Evolutionary conservation across 805 yeast genomes (phyloP).

Genomic region (Yamadazyma phyllophila): DNA sequence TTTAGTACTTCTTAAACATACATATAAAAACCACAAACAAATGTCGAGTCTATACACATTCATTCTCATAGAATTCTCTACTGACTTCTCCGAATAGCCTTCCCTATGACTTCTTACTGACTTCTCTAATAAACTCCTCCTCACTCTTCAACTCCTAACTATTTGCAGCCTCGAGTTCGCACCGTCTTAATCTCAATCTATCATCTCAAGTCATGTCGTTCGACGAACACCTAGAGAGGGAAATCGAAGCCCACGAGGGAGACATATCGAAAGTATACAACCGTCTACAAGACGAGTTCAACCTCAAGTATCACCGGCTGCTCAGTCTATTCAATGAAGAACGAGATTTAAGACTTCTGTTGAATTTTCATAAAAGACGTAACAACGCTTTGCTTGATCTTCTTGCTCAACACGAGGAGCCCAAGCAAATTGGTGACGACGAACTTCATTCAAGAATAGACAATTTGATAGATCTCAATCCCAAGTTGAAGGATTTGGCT

Average conservation of each 20-base stretch:
- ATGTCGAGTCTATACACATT: too few relatives aligned
- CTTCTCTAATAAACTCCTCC: too few relatives aligned
- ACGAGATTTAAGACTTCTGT: slow-evolving; percentile 32
- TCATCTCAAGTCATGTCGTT: neutral
- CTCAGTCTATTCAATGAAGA: slow-evolving; percentile 29
- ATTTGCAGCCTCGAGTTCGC: too few relatives aligned
- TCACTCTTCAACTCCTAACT: too few relatives aligned
- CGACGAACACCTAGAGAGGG: slow-evolving; percentile 12
- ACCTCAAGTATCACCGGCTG: slow-evolving; percentile 9
- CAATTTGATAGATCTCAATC: slow-evolving; percentile 21
- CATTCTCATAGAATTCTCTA: too few relatives aligned
- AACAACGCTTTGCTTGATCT: slow-evolving; percentile 37
- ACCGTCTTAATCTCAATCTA: neutral
- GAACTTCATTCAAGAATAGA: slow-evolving; percentile 18
- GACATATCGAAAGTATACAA: slow-evolving; percentile 13
- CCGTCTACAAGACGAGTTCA: slow-evolving; percentile 13
- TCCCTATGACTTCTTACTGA: too few relatives aligned
- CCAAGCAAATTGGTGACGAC: slow-evolving; percentile 14
- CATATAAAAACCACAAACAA: too few relatives aligned
- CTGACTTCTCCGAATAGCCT: too few relatives aligned
- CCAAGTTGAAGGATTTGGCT: slow-evolving; percentile 19
- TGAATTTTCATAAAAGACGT: slow-evolving; percentile 33
- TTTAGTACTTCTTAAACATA: too few relatives aligned
- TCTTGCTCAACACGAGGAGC: slow-evolving; percentile 4
- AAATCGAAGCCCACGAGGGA: slow-evolving; percentile 12